Percentiles rank a stretch among this genome's conserved stretches.
Evolutionary conservation across 2,329 filamentous ascomycete genomes (phyloP).

Genomic region (Westerdykella ornata): DNA sequence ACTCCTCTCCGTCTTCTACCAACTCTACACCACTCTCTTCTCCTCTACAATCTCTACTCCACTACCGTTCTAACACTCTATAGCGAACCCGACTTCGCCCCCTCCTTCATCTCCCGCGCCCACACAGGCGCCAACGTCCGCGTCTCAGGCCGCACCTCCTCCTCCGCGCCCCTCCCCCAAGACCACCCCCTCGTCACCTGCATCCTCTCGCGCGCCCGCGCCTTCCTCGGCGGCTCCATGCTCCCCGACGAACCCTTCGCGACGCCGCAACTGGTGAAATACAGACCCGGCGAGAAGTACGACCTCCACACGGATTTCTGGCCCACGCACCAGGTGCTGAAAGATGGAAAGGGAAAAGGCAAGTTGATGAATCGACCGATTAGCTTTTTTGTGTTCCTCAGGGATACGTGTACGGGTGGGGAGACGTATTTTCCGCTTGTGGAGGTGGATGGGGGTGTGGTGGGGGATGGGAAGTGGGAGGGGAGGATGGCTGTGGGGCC

Average conservation of each 20-base stretch:
- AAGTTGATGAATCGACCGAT: constrained; percentile 18
- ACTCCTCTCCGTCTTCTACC: too few relatives aligned
- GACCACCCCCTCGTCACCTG: constrained; percentile 17
- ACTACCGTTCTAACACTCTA: neutral
- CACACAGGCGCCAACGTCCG: constrained; percentile 9
- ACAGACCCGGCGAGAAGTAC: constrained; percentile 17
- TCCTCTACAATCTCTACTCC: neutral
- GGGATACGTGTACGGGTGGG: constrained; percentile 18
- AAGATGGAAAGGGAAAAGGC: constrained; percentile 5
- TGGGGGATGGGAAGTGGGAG: neutral
- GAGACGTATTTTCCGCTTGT: constrained; percentile 21
- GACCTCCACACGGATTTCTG: constrained; percentile 24
- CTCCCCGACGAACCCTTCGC: constrained; percentile 18
- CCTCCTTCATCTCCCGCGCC: constrained; percentile 18
- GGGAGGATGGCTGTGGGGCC: constrained; percentile 7
- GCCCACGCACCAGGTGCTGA: constrained; percentile 17
- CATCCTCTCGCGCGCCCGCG: constrained; percentile 18
- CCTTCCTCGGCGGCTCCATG: constrained; percentile 21
- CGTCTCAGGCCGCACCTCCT: constrained; percentile 19
- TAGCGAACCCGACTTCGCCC: constrained; percentile 15
- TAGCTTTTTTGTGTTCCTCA: constrained; percentile 21
- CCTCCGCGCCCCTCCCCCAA: constrained; percentile 16
- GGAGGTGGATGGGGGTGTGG: constrained; percentile 7
- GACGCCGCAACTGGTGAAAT: constrained; percentile 21
- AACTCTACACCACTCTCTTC: neutral